A percentile compares a stretch with the other conserved stretches of the same genome.
These are phyloP conservation scores for Hansenula anomala DNA, from an alignment of 1,139 yeast species.

Conservation along the genomic window DNA sequence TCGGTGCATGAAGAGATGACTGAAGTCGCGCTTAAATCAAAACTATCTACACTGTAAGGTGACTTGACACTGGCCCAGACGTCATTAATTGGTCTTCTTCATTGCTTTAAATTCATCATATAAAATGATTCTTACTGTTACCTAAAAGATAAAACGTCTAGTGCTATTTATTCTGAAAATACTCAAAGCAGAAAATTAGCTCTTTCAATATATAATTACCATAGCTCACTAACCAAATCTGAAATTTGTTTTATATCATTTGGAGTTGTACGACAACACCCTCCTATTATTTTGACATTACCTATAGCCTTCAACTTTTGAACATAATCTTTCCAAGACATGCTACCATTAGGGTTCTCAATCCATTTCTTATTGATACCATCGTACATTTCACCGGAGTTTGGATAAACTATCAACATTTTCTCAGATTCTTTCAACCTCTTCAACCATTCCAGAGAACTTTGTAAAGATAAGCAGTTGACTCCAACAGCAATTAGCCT, in stretches of 20 bases:
- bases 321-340: slow-evolving; percentile 23
- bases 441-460: slow-evolving; percentile 25
- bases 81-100: too few relatives aligned
- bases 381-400: slow-evolving; percentile 50
- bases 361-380: slow-evolving; percentile 21
- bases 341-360: slow-evolving; percentile 13
- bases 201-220: too few relatives aligned
- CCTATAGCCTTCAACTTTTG: slow-evolving; percentile 31
- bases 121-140: too few relatives aligned
- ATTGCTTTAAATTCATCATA: too few relatives aligned
- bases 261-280: slow-evolving; percentile 56
- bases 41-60: too few relatives aligned
- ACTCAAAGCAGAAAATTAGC: too few relatives aligned
- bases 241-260: slow-evolving; percentile 31
- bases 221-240: not conserved
- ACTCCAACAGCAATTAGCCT: slow-evolving; percentile 35
- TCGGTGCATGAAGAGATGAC: too few relatives aligned
- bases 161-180: too few relatives aligned
- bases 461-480: slow-evolving; percentile 35
- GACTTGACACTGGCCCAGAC: too few relatives aligned
- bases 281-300: slow-evolving; percentile 40
- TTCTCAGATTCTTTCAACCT: slow-evolving; percentile 22
- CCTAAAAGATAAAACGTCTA: too few relatives aligned
- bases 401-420: slow-evolving; percentile 56
- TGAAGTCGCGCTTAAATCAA: too few relatives aligned